These are phyloP conservation scores for Trametes villosa DNA, from an alignment of 768 basidiomycete genomes.

Conservation along the genomic window DNA sequence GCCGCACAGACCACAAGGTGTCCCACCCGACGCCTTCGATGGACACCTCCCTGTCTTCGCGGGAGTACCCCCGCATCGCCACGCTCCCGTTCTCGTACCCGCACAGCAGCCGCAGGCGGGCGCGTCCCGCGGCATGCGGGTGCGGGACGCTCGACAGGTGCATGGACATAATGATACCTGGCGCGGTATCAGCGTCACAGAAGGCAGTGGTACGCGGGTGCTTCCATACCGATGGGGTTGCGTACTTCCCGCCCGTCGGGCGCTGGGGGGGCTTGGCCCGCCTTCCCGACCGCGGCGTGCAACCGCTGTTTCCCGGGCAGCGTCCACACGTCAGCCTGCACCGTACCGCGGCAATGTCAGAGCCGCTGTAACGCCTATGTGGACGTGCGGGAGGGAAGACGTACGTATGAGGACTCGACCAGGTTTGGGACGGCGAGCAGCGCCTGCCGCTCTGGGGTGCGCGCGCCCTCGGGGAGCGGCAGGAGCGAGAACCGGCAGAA, in stretches of 20 bases:
- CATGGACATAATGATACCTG: constrained; percentile 90
- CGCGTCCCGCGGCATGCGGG: constrained; percentile 33
- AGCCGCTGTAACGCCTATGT: neutral
- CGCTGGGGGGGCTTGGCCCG: constrained; percentile 35
- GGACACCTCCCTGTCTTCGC: constrained; percentile 47
- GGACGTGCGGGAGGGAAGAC: constrained; percentile 20
- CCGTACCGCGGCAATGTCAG: too few relatives aligned
- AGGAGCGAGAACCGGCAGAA: constrained; percentile 89
- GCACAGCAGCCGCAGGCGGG: constrained; percentile 62
- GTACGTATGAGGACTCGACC: constrained; percentile 82
- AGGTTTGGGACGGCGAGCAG: constrained; percentile 86
- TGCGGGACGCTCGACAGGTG: constrained; percentile 57
- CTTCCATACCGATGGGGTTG: constrained; percentile 56
- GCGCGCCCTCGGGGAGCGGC: constrained; percentile 26
- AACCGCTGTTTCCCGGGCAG: constrained; percentile 69
- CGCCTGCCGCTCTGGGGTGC: constrained; percentile 38
- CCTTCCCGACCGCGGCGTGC: constrained; percentile 85
- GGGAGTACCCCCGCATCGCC: constrained; percentile 60
- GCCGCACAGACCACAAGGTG: constrained; percentile 62
- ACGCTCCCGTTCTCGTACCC: constrained; percentile 92
- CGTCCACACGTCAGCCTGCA: constrained; percentile 86
- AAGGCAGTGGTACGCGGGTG: neutral
- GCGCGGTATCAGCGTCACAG: neutral
- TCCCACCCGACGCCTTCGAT: constrained; percentile 80
- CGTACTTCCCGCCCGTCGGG: constrained; percentile 52